Base-by-base conservation (phyloP, 257 asterid species). In the Ligustrum vulgare region DNA sequence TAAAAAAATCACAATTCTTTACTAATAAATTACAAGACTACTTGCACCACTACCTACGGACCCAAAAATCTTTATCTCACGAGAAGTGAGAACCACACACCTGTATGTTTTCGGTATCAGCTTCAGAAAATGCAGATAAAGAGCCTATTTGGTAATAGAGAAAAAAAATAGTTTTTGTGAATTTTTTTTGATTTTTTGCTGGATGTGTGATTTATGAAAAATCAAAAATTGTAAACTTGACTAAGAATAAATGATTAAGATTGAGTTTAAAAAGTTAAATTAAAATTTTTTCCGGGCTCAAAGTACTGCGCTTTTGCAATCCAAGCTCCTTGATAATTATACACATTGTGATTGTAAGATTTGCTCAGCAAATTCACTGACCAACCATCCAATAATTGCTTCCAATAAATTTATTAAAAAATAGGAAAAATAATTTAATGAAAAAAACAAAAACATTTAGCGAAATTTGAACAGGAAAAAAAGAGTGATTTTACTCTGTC, bases 1-100 rank as follows among this genome's bases (percentile, higher is more conserved):
- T n/a, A n/a, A n/a, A n/a, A n/a, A n/a, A n/a, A n/a, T n/a, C n/a
- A n/a, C n/a, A n/a, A n/a, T n/a, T n/a, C n/a, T n/a, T n/a, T n/a
- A n/a, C n/a, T n/a, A n/a, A n/a, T n/a, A n/a, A n/a, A n/a, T n/a
- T n/a, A n/a, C n/a, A n/a, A n/a, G n/a, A n/a, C n/a, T n/a, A n/a
- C 99, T 95, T 32, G 99, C 99, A 4, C 98, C 99, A 79, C 93
- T 84, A 35, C 99, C 99, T 6, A 95, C 93, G 62, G 96, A 86
- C 78, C 97, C 98, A 80, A 86, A 95, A 49, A 93, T 78, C 86
- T 98, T 86, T 96, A 92, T 93, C 89, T 93, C 99, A 5, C 6
- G 6, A 4, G 5, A 34, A 34, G 72, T 89, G 91, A 73, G 98
- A 94, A 71, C n/a, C n/a, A 96, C 98, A 79, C 99, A 94, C 78